Base-by-base conservation (phyloP, 345 rosid genomes). In the Euphorbia tirucalli region DNA sequence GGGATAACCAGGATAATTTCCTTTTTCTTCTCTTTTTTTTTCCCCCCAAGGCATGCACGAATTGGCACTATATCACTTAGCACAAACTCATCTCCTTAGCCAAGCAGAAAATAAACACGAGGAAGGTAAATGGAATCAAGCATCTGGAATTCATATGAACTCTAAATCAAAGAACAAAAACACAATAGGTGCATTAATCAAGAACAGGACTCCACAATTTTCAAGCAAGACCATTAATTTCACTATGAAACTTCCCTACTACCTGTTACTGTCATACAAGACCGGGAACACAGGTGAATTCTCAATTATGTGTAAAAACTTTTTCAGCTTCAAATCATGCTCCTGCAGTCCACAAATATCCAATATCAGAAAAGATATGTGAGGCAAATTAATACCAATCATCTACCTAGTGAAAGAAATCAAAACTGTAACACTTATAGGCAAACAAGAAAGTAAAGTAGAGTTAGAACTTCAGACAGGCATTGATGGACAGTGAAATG, bases 311-410 rank as follows among this genome's bases (percentile, higher is more conserved):
- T 95, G 93, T 85, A 95, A 82, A 84, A 79, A 92, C 64, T 90
- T 92, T 81, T 90, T 95, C 86, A 95, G 81, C 84, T 95, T 92
- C 87, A 86, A 43, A 85, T 95, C 98, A 73, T 95, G 82, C 93
- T 92, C 69, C 69, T 65, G 55, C 35, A 25, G 25, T 43, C 4
- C 93, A 76, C 70, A 76, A 71, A 67, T 19, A 10, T 35, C 52
- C 32, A 58, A 58, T 55, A 14, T 74, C 41, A 58, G 50, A 78
- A 70, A 61, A 37, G 19, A 35, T 35, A 13, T 43, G 44, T 0
- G 0, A 63, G 19, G 8, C 11, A 50, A 35, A 25, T 41, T 64
- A 43, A 27, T 16, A n/a, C 0, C 37, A 14, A 25, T 19, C 32
- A 10, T 14, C 46, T 28, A 14, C n/a, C 13, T 13, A 19, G 1